These are phyloP conservation scores for Sporothrix mexicana DNA, from an alignment of 2,329 filamentous ascomycete genomes.

Conservation along the genomic window DNA sequence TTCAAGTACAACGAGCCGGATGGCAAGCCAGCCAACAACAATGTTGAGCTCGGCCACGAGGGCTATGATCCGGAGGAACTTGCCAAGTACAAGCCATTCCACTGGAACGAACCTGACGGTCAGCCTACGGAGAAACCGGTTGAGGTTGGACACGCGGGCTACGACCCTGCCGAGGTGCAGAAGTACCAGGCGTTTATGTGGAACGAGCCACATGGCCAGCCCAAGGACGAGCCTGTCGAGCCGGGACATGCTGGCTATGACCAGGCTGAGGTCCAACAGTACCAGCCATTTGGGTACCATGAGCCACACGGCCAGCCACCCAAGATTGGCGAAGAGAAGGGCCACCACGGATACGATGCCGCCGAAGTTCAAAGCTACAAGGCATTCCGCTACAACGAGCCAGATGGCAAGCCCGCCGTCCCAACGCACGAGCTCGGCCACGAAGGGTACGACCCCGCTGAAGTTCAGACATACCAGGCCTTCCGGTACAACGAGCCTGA, in stretches of 20 bases:
- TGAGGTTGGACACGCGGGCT: slow-evolving; percentile 41
- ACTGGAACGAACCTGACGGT: slow-evolving; percentile 45
- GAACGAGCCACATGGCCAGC: slow-evolving; percentile 41
- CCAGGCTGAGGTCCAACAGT: slow-evolving; percentile 35
- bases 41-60: slow-evolving; percentile 12
- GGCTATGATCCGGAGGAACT: slow-evolving; percentile 36
- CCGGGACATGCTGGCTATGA: slow-evolving; percentile 42
- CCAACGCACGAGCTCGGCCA: slow-evolving; percentile 25
- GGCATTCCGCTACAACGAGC: slow-evolving; percentile 45
- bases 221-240: slow-evolving; percentile 33
- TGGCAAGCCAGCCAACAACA: slow-evolving; percentile 33
- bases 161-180: slow-evolving; percentile 35
- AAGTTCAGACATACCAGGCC: slow-evolving; percentile 41
- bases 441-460: slow-evolving; percentile 33
- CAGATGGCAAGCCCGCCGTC: slow-evolving; percentile 38
- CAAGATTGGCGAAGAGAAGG: not conserved
- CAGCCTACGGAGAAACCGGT: slow-evolving; percentile 28
- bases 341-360: slow-evolving; percentile 32
- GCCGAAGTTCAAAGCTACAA: slow-evolving; percentile 39
- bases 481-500: slow-evolving; percentile 46
- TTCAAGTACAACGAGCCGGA: slow-evolving; percentile 40
- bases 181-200: slow-evolving; percentile 39
- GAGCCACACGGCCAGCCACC: slow-evolving; percentile 40
- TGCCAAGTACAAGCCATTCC: slow-evolving; percentile 43
- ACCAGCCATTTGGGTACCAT: slow-evolving; percentile 45